Conservation (phyloP, 768 basidiomycete genomes). For the Boletus rex-veris region DNA sequence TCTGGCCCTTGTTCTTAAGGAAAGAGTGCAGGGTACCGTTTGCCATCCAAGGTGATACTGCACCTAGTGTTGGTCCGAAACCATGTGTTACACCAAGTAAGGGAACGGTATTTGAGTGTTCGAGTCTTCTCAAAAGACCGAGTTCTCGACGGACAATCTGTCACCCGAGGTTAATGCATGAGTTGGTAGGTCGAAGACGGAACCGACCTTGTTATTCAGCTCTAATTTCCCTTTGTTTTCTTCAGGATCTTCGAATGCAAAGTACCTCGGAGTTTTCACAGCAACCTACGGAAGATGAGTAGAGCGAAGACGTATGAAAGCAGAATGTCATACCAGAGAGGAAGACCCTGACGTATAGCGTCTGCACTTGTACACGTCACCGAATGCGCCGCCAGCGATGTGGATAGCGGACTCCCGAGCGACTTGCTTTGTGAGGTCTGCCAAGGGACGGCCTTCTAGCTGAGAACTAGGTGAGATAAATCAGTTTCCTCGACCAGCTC, state of each 20-base stretch:
- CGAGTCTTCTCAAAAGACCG: not conserved
- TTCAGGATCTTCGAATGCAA: not conserved
- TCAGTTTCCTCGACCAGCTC: not conserved
- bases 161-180: no score
- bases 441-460: not conserved
- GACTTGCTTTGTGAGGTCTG: not conserved
- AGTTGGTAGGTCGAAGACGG: not conserved
- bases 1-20: not conserved
- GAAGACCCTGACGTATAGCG: not conserved
- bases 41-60: not conserved
- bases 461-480: not conserved
- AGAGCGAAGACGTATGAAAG: not conserved
- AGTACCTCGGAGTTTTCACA: not conserved
- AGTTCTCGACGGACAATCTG: not conserved
- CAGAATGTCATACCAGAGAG: not conserved
- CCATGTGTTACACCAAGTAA: not conserved
- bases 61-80: not conserved
- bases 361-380: conserved; percentile 5
- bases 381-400: not conserved
- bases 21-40: not conserved
- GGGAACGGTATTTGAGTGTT: not conserved
- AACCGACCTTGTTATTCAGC: not conserved
- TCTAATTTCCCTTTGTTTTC: not conserved
- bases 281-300: not conserved
- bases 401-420: not conserved